These are phyloP conservation scores for Botryobasidium botryosum DNA, from an alignment of 768 basidiomycete species.

Conservation along the genomic window DNA sequence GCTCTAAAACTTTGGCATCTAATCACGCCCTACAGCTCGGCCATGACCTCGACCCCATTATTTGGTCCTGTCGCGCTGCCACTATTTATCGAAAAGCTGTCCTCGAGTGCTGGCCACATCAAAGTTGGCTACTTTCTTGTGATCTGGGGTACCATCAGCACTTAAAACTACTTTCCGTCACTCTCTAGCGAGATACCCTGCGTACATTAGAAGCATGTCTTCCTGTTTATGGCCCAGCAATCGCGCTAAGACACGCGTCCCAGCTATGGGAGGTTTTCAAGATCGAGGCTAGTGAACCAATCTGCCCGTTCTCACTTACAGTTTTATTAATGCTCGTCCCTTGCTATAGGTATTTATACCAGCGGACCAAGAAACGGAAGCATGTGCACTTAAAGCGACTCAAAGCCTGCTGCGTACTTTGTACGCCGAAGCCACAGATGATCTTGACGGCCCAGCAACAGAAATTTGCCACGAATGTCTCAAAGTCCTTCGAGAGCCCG, in stretches of 20 bases:
- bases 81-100: slow-evolving; percentile 81
- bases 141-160: background rate
- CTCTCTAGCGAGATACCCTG: slow-evolving; percentile 63
- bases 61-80: slow-evolving; percentile 78
- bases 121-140: slow-evolving; percentile 37
- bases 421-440: slow-evolving; percentile 25
- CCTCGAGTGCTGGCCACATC: slow-evolving; percentile 48
- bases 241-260: slow-evolving; percentile 42
- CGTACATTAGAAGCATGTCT: slow-evolving; percentile 61
- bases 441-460: slow-evolving; percentile 39
- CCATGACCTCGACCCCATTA: slow-evolving; percentile 58
- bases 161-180: slow-evolving; percentile 3
- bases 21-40: slow-evolving; percentile 27
- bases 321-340: background rate
- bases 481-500: slow-evolving; percentile 66
- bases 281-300: slow-evolving; percentile 47
- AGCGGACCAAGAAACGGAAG: slow-evolving; percentile 57
- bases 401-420: slow-evolving; percentile 62
- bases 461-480: slow-evolving; percentile 72
- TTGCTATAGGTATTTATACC: slow-evolving; percentile 74
- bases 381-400: slow-evolving; percentile 50
- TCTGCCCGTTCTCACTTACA: slow-evolving; percentile 1
- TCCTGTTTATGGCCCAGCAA: slow-evolving; percentile 61
- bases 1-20: background rate
- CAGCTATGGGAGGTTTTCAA: slow-evolving; percentile 87